These are phyloP conservation scores for Diospyros kaki DNA, from an alignment of 148 eudicot genomes.

Conservation along the genomic window DNA sequence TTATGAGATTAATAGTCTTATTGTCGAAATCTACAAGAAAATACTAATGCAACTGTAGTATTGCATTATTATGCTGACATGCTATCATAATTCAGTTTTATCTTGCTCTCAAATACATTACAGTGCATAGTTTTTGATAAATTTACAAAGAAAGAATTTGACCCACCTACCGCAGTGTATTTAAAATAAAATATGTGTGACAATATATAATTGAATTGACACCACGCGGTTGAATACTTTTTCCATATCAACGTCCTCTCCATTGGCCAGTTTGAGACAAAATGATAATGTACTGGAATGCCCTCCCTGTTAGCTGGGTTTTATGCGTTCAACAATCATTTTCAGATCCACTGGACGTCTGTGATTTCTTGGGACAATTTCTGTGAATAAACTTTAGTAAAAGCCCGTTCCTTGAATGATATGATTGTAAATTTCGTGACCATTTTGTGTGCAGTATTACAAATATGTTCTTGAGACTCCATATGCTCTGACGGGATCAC, in stretches of 20 bases:
- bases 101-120: too few relatives aligned
- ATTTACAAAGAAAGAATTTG: too few relatives aligned
- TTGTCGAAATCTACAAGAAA: not conserved
- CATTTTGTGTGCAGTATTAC: constrained; percentile 68
- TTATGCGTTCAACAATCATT: not conserved
- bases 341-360: not conserved
- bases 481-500: constrained; percentile 78
- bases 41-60: too few relatives aligned
- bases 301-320: not conserved
- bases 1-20: not conserved
- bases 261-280: too few relatives aligned
- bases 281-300: not conserved
- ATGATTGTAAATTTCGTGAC: not conserved
- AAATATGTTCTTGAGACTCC: constrained; percentile 90
- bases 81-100: too few relatives aligned
- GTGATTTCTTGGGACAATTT: not conserved
- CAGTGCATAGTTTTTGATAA: too few relatives aligned
- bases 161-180: too few relatives aligned
- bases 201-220: too few relatives aligned
- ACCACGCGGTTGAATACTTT: too few relatives aligned
- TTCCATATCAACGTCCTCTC: too few relatives aligned
- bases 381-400: not conserved
- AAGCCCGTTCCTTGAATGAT: not conserved
- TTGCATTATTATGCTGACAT: too few relatives aligned
- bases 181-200: too few relatives aligned